Evolutionary conservation across 2,329 filamentous ascomycete species (phyloP).

Genomic region (Pseudogymnoascus sp.): DNA sequence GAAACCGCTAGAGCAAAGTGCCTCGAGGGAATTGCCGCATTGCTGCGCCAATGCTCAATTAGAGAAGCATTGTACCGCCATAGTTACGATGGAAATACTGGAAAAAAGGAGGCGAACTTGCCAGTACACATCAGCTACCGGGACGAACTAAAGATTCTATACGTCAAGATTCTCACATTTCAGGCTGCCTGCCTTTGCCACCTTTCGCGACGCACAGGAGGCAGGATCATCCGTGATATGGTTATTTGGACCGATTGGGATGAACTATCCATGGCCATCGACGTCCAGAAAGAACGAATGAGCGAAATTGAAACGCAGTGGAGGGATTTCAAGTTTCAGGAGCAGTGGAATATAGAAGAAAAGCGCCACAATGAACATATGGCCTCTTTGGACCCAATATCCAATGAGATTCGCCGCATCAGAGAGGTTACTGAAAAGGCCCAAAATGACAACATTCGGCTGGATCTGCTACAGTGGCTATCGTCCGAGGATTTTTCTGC

Average conservation of each 20-base stretch:
- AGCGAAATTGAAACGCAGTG: not conserved
- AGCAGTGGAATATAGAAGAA: not conserved
- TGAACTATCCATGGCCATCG: not conserved
- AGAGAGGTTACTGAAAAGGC: not conserved
- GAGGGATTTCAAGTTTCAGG: not conserved
- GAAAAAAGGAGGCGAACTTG: not conserved
- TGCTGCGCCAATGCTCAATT: slow-evolving; percentile 14
- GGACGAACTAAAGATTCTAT: slow-evolving; percentile 12
- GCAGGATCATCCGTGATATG: slow-evolving; percentile 6
- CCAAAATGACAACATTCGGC: slow-evolving; percentile 1
- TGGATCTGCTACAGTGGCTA: slow-evolving; percentile 10
- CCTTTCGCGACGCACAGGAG: slow-evolving; percentile 5
- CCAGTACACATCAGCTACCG: slow-evolving; percentile 6
- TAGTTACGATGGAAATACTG: not conserved
- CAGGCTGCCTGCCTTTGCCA: slow-evolving; percentile 12
- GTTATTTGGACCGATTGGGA: slow-evolving; percentile 14
- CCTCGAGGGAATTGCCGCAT: slow-evolving; percentile 13
- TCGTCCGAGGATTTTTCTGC: slow-evolving; percentile 11
- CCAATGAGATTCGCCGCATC: slow-evolving; percentile 8
- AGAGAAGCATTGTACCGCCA: slow-evolving; percentile 15
- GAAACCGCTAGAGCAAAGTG: slow-evolving; percentile 10
- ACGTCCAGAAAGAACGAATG: not conserved
- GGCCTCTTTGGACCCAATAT: not conserved
- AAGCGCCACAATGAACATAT: not conserved
- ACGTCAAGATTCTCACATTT: slow-evolving; percentile 14